Conservation (phyloP, 176 grass and related monocot species). For the Eremochloa ophiuroides region DNA sequence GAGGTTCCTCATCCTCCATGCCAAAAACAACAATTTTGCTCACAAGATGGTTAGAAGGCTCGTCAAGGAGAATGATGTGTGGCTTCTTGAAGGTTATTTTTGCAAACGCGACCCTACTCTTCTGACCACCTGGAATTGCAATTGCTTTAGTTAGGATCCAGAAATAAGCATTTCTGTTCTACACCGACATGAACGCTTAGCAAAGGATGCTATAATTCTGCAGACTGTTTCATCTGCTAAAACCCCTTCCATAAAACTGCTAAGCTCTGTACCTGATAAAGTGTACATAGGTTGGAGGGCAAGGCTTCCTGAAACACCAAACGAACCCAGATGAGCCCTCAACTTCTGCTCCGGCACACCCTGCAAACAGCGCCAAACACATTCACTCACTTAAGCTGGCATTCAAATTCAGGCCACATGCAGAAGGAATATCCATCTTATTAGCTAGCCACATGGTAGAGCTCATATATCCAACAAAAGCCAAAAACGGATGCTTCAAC, state of each 20-base stretch:
- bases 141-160: constrained; percentile 3
- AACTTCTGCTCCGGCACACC: constrained; percentile 96
- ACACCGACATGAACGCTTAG: background rate
- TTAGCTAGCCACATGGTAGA: background rate
- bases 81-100: constrained; percentile 99
- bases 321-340: constrained; percentile 84
- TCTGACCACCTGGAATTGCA: constrained; percentile 76
- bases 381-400: background rate
- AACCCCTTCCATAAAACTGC: no score
- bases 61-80: constrained; percentile 91
- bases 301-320: constrained; percentile 86
- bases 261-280: constrained; percentile 74
- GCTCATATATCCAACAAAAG: background rate
- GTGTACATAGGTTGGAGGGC: constrained; percentile 97
- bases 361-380: constrained; percentile 43
- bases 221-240: no score
- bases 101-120: constrained; percentile 90
- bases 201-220: no score
- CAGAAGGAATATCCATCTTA: background rate
- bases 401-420: no score
- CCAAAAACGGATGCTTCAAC: constrained; percentile 23
- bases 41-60: constrained; percentile 99
- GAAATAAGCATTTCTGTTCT: background rate
- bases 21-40: constrained; percentile 8
- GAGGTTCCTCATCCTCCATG: background rate